Evolutionary conservation across 2,329 filamentous ascomycete species (phyloP), one percentile per base, ranked within the genome.

Genomic region (Boeremia lycopersici): DNA sequence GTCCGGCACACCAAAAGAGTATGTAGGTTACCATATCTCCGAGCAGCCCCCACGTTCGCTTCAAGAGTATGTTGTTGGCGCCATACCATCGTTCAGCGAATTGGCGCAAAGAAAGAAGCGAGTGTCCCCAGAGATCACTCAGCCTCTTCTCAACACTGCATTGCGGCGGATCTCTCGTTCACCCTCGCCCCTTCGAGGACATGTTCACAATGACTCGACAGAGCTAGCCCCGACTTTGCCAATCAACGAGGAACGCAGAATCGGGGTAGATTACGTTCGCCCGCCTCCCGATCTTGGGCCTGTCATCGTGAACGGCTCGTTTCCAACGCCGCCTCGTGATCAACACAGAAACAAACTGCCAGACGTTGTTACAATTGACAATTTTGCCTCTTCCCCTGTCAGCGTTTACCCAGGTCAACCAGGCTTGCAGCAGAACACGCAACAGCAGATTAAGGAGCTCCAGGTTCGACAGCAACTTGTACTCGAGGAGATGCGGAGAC

Each of bases 21-120:
- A 81, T 59, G 71, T 80, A 11, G 79, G 79, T 3, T 82, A 82
- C 61, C 79, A 77, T 52, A 70, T 81, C 39, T 75, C 74, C 10
- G 77, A 80, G 25, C 77, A 79, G 40, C 73, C 74, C 42, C 69
- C 70, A 28, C 75, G 73, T 7, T 71, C 76, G 26, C 69, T 78
- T 31, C 72, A 73, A 41, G 72, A 74, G 7, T 75, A 75, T 40
- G 62, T 61, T 28, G 72, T 75, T 13, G 60, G 63, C 17, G 66
- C 62, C 31, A 75, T 75, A 43, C 74, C 74, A 6, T 70, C 72
- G 0, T 75, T 69, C 64, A 76, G 67, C 39, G 77, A 80, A 19
- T 66, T 79, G 28, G 69, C 69, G n/a, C 71, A 75, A 42, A 70
- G 77, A 34, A 75, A 73, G 33, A 71, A 74, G 53, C 72, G 75